Percentiles rank a stretch among this genome's conserved stretches.
These are phyloP conservation scores for Fusarium siculi DNA, from an alignment of 2,329 filamentous ascomycete species.

Conservation along the genomic window DNA sequence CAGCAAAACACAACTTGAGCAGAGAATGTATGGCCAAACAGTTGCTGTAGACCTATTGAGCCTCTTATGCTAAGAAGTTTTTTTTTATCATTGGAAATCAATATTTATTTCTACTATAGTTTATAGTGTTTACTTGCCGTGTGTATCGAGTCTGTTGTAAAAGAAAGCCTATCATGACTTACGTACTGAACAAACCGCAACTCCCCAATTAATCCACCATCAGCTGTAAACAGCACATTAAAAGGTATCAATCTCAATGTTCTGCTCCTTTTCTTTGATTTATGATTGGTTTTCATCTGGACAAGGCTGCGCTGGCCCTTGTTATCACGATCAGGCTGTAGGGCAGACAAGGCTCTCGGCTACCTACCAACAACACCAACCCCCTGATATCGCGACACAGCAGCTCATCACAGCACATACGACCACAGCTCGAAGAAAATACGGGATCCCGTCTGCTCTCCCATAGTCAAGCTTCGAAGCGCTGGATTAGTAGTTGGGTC, in stretches of 20 bases:
- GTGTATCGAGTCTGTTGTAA: neutral
- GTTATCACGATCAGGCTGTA: neutral
- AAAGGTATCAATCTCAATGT: fast-evolving
- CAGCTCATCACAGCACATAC: neutral
- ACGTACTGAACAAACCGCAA: neutral
- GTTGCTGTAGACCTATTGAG: no score
- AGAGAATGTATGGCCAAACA: no score
- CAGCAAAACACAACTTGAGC: neutral
- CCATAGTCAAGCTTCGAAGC: conserved; percentile 32
- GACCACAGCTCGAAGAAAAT: conserved; percentile 30
- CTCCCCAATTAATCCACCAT: neutral
- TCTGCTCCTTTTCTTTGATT: neutral
- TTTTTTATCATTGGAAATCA: neutral
- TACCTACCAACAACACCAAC: neutral
- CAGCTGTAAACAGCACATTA: fast-evolving
- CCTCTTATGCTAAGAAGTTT: neutral
- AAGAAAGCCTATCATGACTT: neutral
- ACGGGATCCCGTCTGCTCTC: conserved; percentile 31
- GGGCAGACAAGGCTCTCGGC: conserved; percentile 6
- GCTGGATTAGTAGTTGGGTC: conserved; percentile 33
- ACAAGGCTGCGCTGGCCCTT: neutral
- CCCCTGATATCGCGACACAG: neutral
- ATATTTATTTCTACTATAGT: no score
- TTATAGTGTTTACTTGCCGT: neutral
- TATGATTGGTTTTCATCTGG: neutral